Conservation (phyloP, 2,329 filamentous ascomycete species). For the Botryosphaeria dothidea region DNA sequence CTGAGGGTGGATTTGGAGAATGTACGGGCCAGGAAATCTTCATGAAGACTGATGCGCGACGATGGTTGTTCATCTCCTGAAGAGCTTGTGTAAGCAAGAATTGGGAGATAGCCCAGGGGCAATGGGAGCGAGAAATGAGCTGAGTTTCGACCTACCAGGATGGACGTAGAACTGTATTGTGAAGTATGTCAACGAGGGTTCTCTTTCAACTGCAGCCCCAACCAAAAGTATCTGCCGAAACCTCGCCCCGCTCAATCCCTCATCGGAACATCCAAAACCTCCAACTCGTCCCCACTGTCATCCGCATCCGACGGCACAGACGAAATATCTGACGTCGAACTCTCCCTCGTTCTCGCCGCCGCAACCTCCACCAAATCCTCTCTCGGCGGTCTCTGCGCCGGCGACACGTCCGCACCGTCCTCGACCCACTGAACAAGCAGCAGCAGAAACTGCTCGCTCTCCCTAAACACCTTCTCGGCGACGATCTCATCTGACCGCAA, state of each 20-base stretch:
- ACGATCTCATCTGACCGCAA: conserved; percentile 47
- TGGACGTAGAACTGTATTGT: no score
- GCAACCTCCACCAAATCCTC: background rate
- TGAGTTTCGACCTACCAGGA: no score
- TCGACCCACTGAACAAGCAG: conserved; percentile 37
- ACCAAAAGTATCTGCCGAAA: background rate
- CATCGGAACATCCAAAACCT: background rate
- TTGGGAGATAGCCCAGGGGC: no score
- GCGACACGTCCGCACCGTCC: conserved; percentile 19
- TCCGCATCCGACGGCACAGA: background rate
- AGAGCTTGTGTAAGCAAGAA: no score
- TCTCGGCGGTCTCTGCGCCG: background rate
- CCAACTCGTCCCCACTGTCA: background rate
- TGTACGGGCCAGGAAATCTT: no score
- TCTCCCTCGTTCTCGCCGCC: background rate
- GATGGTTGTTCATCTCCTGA: no score
- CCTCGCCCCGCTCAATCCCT: background rate
- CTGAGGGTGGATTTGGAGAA: no score
- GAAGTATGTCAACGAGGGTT: no score
- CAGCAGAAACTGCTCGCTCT: conserved; percentile 36
- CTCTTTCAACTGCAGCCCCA: background rate
- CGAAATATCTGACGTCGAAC: background rate
- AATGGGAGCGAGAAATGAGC: no score
- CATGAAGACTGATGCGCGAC: no score
- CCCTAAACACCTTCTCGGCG: conserved; percentile 34